A percentile compares a stretch with the other conserved stretches of the same genome.
phyloP scores from a whole-genome alignment of 257 asterid species.

The Capsicum chinense region DNA sequence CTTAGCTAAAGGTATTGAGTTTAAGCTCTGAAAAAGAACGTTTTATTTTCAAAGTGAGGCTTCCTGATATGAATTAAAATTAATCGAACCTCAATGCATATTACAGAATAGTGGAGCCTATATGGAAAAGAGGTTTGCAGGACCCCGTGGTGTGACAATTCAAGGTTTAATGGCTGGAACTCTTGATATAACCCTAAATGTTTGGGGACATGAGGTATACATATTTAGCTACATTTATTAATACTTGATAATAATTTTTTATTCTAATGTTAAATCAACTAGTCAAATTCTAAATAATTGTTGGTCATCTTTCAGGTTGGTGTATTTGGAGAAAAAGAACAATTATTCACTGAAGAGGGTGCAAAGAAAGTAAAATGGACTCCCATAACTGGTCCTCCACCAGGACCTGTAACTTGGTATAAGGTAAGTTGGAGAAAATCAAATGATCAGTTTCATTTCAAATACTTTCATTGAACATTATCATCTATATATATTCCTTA shows the following conservation, averaged over 20 bases:
- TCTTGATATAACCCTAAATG: conserved; percentile 68
- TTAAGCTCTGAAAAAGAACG: no score
- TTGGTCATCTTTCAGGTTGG: conserved; percentile 53
- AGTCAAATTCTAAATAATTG: background rate
- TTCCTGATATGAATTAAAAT: background rate
- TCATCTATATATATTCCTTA: background rate
- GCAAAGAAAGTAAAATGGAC: conserved; percentile 61
- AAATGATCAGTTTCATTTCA: background rate
- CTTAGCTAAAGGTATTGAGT: background rate
- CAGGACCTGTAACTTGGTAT: conserved; percentile 85
- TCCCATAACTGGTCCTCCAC: conserved; percentile 30
- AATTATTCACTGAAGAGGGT: conserved; percentile 67
- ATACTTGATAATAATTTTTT: background rate
- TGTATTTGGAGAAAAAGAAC: conserved; percentile 58
- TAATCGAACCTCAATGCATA: background rate
- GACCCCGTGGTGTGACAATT: conserved; percentile 68
- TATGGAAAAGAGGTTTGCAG: conserved; percentile 96
- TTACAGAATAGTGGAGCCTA: conserved; percentile 91
- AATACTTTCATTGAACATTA: background rate
- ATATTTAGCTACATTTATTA: background rate
- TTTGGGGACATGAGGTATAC: conserved; percentile 75
- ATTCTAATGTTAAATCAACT: background rate
- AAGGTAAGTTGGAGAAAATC: conserved; percentile 54
- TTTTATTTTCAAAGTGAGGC: background rate
- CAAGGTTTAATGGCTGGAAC: conserved; percentile 93